Percentiles rank a stretch among this genome's conserved stretches.
phyloP scores from a whole-genome alignment of 768 basidiomycete genomes.

The Boletus sensibilis region DNA sequence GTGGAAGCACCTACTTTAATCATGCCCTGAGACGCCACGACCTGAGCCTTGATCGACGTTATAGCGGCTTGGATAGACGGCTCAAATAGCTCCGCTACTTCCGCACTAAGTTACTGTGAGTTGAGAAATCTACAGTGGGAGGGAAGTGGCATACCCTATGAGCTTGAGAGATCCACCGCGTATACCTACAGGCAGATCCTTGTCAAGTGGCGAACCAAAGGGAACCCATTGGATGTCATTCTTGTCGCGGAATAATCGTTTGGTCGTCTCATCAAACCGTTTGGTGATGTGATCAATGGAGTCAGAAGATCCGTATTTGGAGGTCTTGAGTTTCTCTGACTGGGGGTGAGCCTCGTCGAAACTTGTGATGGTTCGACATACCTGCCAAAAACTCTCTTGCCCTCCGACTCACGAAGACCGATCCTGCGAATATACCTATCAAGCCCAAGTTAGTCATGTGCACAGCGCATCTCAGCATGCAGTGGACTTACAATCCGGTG shows the following conservation, averaged over 20 bases:
- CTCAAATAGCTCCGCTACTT: slow-evolving; percentile 74
- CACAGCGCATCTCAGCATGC: background rate
- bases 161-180: slow-evolving; percentile 70
- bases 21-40: slow-evolving; percentile 63
- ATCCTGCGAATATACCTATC: slow-evolving; percentile 77
- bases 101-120: slow-evolving; percentile 26
- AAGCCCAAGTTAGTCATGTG: slow-evolving; percentile 6
- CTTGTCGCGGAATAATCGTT: slow-evolving; percentile 70
- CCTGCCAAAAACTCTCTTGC: slow-evolving; percentile 73
- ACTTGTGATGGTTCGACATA: slow-evolving; percentile 22
- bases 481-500: slow-evolving; percentile 65
- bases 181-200: slow-evolving; percentile 67
- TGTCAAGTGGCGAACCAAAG: slow-evolving; percentile 78
- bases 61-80: slow-evolving; percentile 76
- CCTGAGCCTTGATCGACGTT: slow-evolving; percentile 65
- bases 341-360: slow-evolving; percentile 5
- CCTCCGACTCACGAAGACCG: slow-evolving; percentile 76
- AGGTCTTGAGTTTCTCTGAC: slow-evolving; percentile 68
- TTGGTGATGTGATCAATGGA: slow-evolving; percentile 77
- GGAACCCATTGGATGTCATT: slow-evolving; percentile 68
- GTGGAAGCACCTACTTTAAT: slow-evolving; percentile 49
- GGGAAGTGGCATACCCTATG: slow-evolving; percentile 50
- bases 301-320: slow-evolving; percentile 70
- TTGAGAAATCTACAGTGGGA: slow-evolving; percentile 8
- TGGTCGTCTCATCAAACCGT: slow-evolving; percentile 80